Evolutionary conservation across 2,329 filamentous ascomycete genomes (phyloP).

Genomic region (Pseudocercospora ulei): DNA sequence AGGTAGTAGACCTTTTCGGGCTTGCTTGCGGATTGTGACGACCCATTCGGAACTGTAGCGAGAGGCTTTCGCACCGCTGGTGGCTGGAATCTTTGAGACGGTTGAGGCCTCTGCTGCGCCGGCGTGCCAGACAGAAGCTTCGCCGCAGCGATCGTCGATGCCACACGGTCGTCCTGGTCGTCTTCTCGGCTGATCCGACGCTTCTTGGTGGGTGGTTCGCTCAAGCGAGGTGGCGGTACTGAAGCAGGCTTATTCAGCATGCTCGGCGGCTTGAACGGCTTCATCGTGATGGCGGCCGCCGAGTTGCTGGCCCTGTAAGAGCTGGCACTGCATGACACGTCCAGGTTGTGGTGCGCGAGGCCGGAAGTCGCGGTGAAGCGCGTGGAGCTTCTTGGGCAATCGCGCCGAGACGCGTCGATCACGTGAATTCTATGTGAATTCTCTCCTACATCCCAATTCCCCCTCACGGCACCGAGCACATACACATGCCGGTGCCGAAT

Average conservation of each 20-base stretch:
- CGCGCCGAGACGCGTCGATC: no score
- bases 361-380: no score
- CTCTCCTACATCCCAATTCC: no score
- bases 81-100: conserved; percentile 22
- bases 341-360: no score
- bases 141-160: conserved; percentile 24
- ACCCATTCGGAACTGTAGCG: conserved; percentile 23
- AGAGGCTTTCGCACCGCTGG: conserved; percentile 29
- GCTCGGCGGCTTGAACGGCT: conserved; percentile 30
- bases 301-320: neutral
- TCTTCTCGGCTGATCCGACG: conserved; percentile 35
- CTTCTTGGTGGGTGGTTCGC: conserved; percentile 37
- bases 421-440: neutral
- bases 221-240: conserved; percentile 4
- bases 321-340: no score
- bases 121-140: conserved; percentile 25
- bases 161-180: conserved; percentile 23
- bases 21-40: conserved; percentile 13
- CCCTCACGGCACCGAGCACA: neutral
- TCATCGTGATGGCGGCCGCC: conserved; percentile 22
- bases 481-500: no score
- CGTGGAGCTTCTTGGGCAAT: no score
- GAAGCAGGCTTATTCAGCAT: conserved; percentile 19
- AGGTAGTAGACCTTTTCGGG: conserved; percentile 35
- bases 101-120: conserved; percentile 23